These are phyloP conservation scores for Clathrospora elynae DNA, from an alignment of 2,329 filamentous ascomycete genomes.

Conservation along the genomic window DNA sequence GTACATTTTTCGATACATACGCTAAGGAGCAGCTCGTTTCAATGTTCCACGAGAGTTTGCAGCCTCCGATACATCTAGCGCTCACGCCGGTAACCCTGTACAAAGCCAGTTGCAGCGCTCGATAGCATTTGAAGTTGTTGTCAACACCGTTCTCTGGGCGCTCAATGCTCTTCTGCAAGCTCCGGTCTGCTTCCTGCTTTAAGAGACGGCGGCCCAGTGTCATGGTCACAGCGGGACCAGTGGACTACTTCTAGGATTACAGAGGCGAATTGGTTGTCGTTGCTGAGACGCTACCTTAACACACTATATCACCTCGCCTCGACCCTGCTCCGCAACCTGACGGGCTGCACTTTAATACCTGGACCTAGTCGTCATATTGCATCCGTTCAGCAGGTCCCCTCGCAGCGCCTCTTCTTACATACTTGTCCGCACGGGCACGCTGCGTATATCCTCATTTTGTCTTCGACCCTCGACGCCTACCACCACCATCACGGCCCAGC, in stretches of 20 bases:
- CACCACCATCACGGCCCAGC: slow-evolving; percentile 15
- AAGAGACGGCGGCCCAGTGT: slow-evolving; percentile 38
- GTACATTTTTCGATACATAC: slow-evolving; percentile 27
- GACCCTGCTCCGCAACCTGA: slow-evolving; percentile 39
- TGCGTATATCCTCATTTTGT: slow-evolving; percentile 24
- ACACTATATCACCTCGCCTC: slow-evolving; percentile 39
- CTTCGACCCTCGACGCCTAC: slow-evolving; percentile 18
- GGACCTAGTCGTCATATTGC: slow-evolving; percentile 42
- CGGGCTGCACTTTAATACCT: slow-evolving; percentile 35
- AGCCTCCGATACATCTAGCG: slow-evolving; percentile 38
- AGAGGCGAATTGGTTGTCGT: slow-evolving; percentile 35
- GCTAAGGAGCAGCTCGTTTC: slow-evolving; percentile 31
- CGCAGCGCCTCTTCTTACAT: slow-evolving; percentile 31
- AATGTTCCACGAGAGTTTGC: slow-evolving; percentile 36
- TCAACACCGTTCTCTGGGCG: slow-evolving; percentile 37
- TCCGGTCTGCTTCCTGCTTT: slow-evolving; percentile 40
- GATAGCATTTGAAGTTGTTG: slow-evolving; percentile 29
- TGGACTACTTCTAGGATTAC: slow-evolving; percentile 36
- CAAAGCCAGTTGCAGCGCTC: slow-evolving; percentile 37
- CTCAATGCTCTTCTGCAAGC: slow-evolving; percentile 37
- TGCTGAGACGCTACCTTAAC: slow-evolving; percentile 43
- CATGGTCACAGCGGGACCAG: slow-evolving; percentile 32
- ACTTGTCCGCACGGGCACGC: slow-evolving; percentile 30
- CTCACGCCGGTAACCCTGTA: slow-evolving; percentile 37
- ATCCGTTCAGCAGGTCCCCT: slow-evolving; percentile 43